These are phyloP conservation scores for Bryum argenteum DNA, from an alignment of 225 moss, liverwort and hornwort species.

Conservation along the genomic window DNA sequence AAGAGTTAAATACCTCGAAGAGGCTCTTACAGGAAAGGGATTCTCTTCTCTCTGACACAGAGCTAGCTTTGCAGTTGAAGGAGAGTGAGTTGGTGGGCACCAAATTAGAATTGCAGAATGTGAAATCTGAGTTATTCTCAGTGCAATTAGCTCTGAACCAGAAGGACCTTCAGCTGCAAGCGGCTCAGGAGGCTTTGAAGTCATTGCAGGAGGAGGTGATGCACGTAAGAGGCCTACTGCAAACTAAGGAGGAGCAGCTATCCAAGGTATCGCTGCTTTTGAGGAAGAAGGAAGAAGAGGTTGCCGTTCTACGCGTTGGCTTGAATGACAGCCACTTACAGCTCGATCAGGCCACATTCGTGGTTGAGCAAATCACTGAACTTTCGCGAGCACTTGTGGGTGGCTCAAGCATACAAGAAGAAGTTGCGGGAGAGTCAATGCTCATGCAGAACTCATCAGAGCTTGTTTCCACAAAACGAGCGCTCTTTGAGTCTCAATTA, in stretches of 20 bases:
- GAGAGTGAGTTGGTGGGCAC: conserved; percentile 35
- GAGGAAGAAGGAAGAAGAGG: conserved; percentile 42
- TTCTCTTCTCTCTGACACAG: conserved; percentile 34
- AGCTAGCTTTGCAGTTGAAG: conserved; percentile 33
- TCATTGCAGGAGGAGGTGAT: conserved; percentile 42
- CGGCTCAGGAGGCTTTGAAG: conserved; percentile 40
- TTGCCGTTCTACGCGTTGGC: conserved; percentile 35
- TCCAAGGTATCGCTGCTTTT: conserved; percentile 30
- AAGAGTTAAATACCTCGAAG: conserved; percentile 28
- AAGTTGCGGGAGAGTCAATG: conserved; percentile 34
- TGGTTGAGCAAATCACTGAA: conserved; percentile 43
- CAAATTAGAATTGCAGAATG: conserved; percentile 36
- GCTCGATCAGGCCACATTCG: conserved; percentile 38
- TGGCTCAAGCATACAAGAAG: conserved; percentile 21
- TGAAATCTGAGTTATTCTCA: conserved; percentile 34
- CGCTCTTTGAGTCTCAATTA: conserved; percentile 32
- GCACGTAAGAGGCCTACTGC: conserved; percentile 28
- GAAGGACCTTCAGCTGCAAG: conserved; percentile 45
- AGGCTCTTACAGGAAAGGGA: conserved; percentile 29
- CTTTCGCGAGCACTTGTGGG: conserved; percentile 39
- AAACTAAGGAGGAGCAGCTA: conserved; percentile 42
- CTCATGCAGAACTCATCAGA: conserved; percentile 31
- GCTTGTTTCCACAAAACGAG: conserved; percentile 38
- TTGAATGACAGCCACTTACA: conserved; percentile 42
- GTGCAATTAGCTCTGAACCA: conserved; percentile 35